A percentile compares a stretch with the other conserved stretches of the same genome.
Conservation (phyloP, 2,329 filamentous ascomycete genomes). For the Trichoderma koningii region DNA sequence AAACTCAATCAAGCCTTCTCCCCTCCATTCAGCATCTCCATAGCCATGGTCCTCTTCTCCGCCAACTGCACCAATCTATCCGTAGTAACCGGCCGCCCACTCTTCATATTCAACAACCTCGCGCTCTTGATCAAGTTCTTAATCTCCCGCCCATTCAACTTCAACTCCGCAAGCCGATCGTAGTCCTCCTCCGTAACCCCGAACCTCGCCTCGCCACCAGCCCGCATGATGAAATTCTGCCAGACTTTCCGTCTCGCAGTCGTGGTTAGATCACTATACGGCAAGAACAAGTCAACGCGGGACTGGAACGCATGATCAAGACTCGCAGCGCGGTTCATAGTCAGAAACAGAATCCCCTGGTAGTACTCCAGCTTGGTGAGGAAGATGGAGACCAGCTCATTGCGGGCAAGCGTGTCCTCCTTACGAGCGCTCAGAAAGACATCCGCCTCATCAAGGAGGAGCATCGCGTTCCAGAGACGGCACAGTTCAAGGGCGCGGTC, state of each 20-base stretch:
- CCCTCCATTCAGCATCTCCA: not conserved
- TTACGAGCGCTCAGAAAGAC: slow-evolving; percentile 44
- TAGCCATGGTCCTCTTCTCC: not conserved
- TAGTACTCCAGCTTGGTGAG: slow-evolving; percentile 43
- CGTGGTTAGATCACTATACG: not conserved
- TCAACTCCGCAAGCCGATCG: not conserved
- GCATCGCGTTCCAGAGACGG: slow-evolving; percentile 51
- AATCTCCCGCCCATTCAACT: not conserved
- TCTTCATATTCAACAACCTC: not conserved
- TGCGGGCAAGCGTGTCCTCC: slow-evolving; percentile 39
- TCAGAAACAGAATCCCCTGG: slow-evolving; percentile 35
- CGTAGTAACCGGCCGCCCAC: not conserved
- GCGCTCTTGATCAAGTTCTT: slow-evolving; percentile 12
- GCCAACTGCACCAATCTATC: not conserved
- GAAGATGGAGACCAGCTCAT: slow-evolving; percentile 45
- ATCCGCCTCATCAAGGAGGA: slow-evolving; percentile 49
- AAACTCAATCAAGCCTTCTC: not conserved
- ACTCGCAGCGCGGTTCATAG: not conserved
- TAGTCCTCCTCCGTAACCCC: not conserved
- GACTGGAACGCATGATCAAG: slow-evolving; percentile 7
- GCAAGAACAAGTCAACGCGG: not conserved
- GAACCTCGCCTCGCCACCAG: not conserved
- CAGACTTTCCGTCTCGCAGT: not conserved
- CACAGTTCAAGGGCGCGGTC: slow-evolving; percentile 39
- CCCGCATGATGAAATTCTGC: slow-evolving; percentile 1